phyloP scores from a whole-genome alignment of 352 stramenopile genomes.

The Phytophthora meadii region DNA sequence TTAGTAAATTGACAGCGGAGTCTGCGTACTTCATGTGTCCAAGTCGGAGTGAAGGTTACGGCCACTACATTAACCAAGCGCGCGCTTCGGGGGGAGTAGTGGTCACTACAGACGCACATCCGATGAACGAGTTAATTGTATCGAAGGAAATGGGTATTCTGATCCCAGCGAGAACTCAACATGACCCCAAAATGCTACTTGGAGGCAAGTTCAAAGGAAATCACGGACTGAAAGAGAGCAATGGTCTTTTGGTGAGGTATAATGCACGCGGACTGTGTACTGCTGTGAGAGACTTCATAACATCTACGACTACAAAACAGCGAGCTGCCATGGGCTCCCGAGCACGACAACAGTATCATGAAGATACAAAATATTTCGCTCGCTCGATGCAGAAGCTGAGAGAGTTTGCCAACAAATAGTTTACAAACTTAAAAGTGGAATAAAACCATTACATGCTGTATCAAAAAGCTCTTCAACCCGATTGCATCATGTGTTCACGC shows the following conservation, averaged over 20 bases:
- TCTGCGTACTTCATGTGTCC: constrained; percentile 54
- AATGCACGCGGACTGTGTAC: constrained; percentile 18
- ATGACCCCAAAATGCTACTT: constrained; percentile 20
- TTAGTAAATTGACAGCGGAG: constrained; percentile 50
- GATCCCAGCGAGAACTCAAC: constrained; percentile 9
- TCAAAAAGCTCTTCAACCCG: too few species aligned
- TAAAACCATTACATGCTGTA: too few species aligned
- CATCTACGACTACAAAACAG: constrained; percentile 28
- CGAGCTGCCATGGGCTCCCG: constrained; percentile 23
- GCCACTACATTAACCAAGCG: constrained; percentile 68
- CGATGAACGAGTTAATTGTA: constrained; percentile 61
- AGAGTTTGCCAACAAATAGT: constrained; percentile 1
- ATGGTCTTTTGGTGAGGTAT: constrained; percentile 13
- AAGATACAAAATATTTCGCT: constrained; percentile 51
- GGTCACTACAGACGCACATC: constrained; percentile 46
- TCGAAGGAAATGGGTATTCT: constrained; percentile 48
- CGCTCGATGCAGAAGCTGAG: constrained; percentile 36
- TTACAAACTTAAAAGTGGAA: too few species aligned
- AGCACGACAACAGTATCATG: constrained; percentile 42
- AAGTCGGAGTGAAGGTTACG: constrained; percentile 59
- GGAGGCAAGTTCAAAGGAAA: constrained; percentile 22
- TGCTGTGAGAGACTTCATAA: constrained; percentile 39
- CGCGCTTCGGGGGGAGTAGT: constrained; percentile 45
- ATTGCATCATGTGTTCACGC: too few species aligned
- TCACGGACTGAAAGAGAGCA: constrained; percentile 23